Evolutionary conservation across 1,284 basidiomycete genomes (phyloP).

Genomic region (Cutaneotrichosporon curvatum): DNA sequence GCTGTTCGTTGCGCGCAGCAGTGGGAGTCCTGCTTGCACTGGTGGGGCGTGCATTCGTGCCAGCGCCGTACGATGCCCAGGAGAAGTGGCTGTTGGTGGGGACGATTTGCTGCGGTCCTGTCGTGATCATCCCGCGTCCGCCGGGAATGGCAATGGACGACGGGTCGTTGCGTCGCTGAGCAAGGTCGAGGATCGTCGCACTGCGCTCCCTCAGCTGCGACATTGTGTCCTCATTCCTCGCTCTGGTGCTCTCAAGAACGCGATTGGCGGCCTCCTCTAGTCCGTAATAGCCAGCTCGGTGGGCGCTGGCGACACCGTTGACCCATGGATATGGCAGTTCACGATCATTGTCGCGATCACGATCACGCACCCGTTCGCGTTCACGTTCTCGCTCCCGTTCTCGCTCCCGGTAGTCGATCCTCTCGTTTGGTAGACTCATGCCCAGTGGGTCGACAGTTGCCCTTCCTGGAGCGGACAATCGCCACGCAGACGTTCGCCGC

Average conservation of each 20-base stretch:
- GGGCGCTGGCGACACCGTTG: conserved; percentile 2
- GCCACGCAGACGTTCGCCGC: neutral
- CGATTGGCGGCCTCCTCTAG: neutral
- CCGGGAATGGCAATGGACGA: neutral
- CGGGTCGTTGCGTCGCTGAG: too few species aligned
- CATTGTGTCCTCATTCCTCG: too few species aligned
- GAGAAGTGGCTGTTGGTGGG: conserved; percentile 3
- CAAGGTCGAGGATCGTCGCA: too few species aligned
- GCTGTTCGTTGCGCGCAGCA: neutral
- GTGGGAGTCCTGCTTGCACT: neutral
- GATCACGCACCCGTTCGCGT: neutral
- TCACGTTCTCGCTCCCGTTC: neutral
- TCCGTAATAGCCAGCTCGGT: conserved; percentile 4
- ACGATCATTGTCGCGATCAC: neutral
- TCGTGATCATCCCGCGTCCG: neutral
- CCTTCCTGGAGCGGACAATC: neutral
- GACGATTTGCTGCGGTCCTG: conserved; percentile 1
- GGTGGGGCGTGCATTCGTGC: neutral
- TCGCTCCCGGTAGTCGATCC: neutral
- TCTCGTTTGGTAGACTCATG: conserved; percentile 8
- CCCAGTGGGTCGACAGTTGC: neutral
- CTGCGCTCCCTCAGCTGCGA: too few species aligned
- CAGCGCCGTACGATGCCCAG: conserved; percentile 3
- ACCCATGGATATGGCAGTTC: neutral
- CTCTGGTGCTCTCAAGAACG: too few species aligned